Conservation (phyloP, 106 monocot genomes). For the Dioscorea dumetorum region DNA sequence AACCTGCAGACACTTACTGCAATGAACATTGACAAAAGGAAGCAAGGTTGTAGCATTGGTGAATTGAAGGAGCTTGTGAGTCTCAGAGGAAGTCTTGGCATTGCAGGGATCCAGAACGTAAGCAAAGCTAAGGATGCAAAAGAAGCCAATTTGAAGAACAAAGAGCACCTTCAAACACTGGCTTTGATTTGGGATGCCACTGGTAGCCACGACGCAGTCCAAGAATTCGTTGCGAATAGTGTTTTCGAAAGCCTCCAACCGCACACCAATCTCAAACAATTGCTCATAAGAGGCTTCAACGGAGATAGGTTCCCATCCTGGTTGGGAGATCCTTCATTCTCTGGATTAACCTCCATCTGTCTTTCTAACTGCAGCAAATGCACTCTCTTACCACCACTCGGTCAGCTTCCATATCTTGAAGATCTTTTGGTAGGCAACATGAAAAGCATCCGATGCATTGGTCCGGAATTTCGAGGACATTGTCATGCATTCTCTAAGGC, state of each 20-base stretch:
- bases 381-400: conserved; percentile 7
- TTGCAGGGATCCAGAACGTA: not conserved
- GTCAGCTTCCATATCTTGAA: conserved; percentile 4
- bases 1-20: not conserved
- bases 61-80: not conserved
- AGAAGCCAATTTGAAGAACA: not conserved
- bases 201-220: conserved; percentile 1
- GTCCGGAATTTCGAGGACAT: conserved; percentile 2
- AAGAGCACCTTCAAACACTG: not conserved
- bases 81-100: not conserved
- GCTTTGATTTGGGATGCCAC: not conserved
- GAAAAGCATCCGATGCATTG: not conserved
- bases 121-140: not conserved
- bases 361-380: conserved; percentile 2
- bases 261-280: conserved; percentile 10
- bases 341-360: not conserved
- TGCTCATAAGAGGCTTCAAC: not conserved
- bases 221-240: not conserved
- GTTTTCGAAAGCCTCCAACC: conserved; percentile 13
- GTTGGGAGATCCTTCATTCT: conserved; percentile 6
- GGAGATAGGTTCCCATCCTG: conserved; percentile 6
- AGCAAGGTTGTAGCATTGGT: not conserved
- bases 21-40: not conserved
- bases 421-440: not conserved
- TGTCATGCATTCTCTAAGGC: not conserved